These are phyloP conservation scores for Marasmius tenuissimus DNA, from an alignment of 1,284 basidiomycete genomes.

Conservation along the genomic window DNA sequence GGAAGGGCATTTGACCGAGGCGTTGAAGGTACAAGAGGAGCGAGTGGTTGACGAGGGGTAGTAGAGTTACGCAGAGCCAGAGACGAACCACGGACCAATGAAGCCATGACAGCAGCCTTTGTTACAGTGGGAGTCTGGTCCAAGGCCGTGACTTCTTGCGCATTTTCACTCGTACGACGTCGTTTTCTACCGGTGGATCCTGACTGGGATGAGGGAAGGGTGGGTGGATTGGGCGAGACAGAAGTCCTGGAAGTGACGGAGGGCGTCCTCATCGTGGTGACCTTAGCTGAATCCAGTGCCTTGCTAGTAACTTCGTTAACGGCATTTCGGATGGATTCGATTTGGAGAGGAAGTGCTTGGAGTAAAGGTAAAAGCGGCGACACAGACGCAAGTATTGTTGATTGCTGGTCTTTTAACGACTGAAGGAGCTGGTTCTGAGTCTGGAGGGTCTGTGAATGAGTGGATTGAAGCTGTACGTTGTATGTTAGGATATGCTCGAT, in stretches of 20 bases:
- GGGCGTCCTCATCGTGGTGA: neutral
- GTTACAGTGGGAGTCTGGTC: neutral
- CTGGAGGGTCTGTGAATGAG: constrained; percentile 45
- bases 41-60: constrained; percentile 18
- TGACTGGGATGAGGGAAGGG: neutral
- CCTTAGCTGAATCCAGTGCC: constrained; percentile 11
- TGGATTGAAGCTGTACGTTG: constrained; percentile 39
- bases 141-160: neutral
- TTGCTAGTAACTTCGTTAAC: constrained; percentile 37
- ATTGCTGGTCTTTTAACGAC: constrained; percentile 56
- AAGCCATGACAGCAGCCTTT: neutral
- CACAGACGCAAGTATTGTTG: constrained; percentile 47
- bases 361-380: constrained; percentile 57
- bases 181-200: constrained; percentile 6
- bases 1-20: constrained; percentile 4
- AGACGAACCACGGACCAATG: neutral
- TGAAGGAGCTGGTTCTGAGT: constrained; percentile 55
- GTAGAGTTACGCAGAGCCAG: constrained; percentile 5
- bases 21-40: constrained; percentile 6
- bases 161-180: constrained; percentile 12
- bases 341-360: constrained; percentile 55
- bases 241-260: neutral
- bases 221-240: neutral
- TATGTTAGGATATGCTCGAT: neutral
- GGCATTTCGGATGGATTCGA: constrained; percentile 47